These are phyloP conservation scores for Serendipita sp. DNA, from an alignment of 768 basidiomycete species.

Conservation along the genomic window DNA sequence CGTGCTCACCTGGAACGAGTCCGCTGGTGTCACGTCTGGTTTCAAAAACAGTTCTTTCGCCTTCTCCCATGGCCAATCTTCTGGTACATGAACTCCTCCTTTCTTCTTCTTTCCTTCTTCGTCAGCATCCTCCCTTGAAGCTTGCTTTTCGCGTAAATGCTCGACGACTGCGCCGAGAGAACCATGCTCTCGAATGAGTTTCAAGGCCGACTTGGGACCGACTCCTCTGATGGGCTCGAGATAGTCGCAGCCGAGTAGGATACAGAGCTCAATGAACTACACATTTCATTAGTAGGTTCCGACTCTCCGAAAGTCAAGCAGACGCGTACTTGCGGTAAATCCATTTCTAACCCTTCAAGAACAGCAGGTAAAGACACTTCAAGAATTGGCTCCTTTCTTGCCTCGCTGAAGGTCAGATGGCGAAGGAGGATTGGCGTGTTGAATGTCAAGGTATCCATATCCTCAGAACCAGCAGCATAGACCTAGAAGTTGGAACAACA, in stretches of 20 bases:
- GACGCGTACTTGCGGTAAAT: slow-evolving; percentile 61
- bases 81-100: slow-evolving; percentile 67
- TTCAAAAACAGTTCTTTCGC: slow-evolving; percentile 81
- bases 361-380: slow-evolving; percentile 75
- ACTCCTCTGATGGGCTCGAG: slow-evolving; percentile 97
- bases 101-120: slow-evolving; percentile 29
- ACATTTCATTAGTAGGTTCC: background rate
- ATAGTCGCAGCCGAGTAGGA: slow-evolving; percentile 95
- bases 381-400: slow-evolving; percentile 90
- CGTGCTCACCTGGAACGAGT: slow-evolving; percentile 64
- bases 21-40: slow-evolving; percentile 79
- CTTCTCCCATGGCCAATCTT: slow-evolving; percentile 94
- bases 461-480: slow-evolving; percentile 94
- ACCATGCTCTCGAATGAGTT: slow-evolving; percentile 73
- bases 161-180: slow-evolving; percentile 56
- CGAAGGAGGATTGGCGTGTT: slow-evolving; percentile 79
- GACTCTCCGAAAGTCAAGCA: background rate
- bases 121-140: slow-evolving; percentile 19
- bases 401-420: slow-evolving; percentile 95
- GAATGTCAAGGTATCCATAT: slow-evolving; percentile 99
- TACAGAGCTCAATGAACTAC: slow-evolving; percentile 92
- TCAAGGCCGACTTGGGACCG: slow-evolving; percentile 89
- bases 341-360: slow-evolving; percentile 79
- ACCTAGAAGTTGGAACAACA: slow-evolving; percentile 35
- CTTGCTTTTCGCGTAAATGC: slow-evolving; percentile 63